Evolutionary conservation across 225 moss, liverwort and hornwort genomes (phyloP).

Genomic region (Polytrichum formosum): DNA sequence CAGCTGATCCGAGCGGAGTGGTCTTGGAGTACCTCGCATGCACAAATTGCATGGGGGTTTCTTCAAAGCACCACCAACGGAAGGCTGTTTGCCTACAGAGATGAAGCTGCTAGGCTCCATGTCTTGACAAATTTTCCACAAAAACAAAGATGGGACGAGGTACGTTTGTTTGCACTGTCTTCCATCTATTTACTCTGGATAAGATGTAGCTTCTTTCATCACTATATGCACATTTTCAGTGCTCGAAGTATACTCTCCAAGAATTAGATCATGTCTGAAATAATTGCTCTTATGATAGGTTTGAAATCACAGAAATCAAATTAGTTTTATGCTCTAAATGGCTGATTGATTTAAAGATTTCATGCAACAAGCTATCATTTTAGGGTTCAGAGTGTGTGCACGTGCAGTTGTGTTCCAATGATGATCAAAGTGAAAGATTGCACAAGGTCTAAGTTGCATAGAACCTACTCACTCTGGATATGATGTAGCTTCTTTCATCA

Average conservation of each 20-base stretch:
- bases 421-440: not conserved
- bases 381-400: too few relatives aligned
- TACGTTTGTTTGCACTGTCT: conserved; percentile 1
- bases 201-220: not conserved
- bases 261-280: too few relatives aligned
- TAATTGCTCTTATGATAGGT: too few relatives aligned
- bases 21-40: conserved; percentile 58
- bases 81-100: conserved; percentile 58
- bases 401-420: too few relatives aligned
- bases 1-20: conserved; percentile 55
- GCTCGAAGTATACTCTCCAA: too few relatives aligned
- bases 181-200: not conserved
- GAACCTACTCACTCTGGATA: not conserved
- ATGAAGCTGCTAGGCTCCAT: conserved; percentile 44
- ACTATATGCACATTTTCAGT: too few relatives aligned
- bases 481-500: not conserved
- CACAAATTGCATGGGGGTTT: conserved; percentile 55
- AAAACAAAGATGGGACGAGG: conserved; percentile 50
- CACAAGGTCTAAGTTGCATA: not conserved
- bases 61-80: conserved; percentile 55
- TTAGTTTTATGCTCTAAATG: too few relatives aligned
- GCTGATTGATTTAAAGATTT: too few relatives aligned
- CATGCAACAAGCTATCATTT: too few relatives aligned
- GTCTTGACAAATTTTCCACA: conserved; percentile 60
- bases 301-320: too few relatives aligned